Evolutionary conservation across 371 early-diverging fungal genomes (phyloP).

Genomic region (Dichotomocladium elegans): DNA sequence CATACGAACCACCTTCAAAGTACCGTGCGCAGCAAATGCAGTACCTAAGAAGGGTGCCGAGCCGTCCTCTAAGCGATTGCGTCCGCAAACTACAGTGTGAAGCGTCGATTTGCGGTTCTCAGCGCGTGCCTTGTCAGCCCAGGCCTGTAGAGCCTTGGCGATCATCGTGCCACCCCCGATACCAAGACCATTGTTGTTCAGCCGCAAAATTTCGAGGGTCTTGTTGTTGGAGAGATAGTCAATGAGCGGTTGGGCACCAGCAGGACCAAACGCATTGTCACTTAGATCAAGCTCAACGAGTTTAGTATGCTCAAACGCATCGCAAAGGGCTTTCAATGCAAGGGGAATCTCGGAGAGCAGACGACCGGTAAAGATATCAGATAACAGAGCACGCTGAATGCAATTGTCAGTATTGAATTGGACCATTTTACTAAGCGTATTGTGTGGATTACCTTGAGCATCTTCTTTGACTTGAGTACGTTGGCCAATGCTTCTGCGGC

Average conservation of each 20-base stretch:
- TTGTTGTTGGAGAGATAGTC: constrained; percentile 78
- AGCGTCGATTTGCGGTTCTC: constrained; percentile 68
- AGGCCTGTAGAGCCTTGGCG: constrained; percentile 78
- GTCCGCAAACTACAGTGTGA: constrained; percentile 81
- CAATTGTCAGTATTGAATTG: neutral
- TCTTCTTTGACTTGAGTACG: constrained; percentile 63
- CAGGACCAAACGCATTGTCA: constrained; percentile 98
- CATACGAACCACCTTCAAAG: constrained; percentile 81
- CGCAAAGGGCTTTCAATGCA: constrained; percentile 79
- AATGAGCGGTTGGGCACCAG: constrained; percentile 86
- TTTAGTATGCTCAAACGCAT: constrained; percentile 72
- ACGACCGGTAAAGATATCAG: constrained; percentile 95
- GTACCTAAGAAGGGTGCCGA: constrained; percentile 69
- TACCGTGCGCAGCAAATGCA: constrained; percentile 79
- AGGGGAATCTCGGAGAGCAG: constrained; percentile 86
- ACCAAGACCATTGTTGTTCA: constrained; percentile 97
- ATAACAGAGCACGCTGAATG: constrained; percentile 51
- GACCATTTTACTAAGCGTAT: neutral
- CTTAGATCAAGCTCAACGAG: constrained; percentile 83
- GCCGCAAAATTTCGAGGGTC: constrained; percentile 70
- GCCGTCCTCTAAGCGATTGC: constrained; percentile 93
- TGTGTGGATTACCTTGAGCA: constrained; percentile 66
- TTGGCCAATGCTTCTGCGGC: constrained; percentile 81
- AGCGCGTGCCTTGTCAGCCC: constrained; percentile 61
- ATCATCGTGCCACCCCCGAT: constrained; percentile 86